These are phyloP conservation scores for Malus hybrid DNA, from an alignment of 331 rosid genomes.

Conservation along the genomic window DNA sequence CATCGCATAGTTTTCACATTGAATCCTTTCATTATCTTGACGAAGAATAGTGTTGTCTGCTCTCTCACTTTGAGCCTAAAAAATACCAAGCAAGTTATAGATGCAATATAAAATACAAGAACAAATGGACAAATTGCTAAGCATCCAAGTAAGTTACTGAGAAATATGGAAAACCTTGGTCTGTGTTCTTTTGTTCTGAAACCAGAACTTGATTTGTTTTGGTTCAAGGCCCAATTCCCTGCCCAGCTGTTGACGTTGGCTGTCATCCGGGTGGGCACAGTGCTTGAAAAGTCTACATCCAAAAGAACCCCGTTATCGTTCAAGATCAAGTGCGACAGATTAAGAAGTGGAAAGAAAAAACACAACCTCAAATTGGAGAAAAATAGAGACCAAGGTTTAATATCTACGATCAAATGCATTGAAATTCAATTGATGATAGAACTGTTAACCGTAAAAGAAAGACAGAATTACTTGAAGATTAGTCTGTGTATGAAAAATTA, in stretches of 20 bases:
- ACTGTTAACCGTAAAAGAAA: neutral
- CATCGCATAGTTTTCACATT: conserved; percentile 35
- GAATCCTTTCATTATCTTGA: conserved; percentile 44
- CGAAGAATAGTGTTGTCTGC: conserved; percentile 40
- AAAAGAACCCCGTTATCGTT: neutral
- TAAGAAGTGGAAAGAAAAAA: too few species aligned
- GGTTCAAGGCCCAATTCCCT: conserved; percentile 45
- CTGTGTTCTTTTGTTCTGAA: conserved; percentile 70
- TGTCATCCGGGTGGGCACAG: conserved; percentile 48
- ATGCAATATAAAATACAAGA: neutral
- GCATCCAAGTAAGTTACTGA: neutral
- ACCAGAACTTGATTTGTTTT: conserved; percentile 69
- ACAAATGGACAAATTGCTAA: too few species aligned
- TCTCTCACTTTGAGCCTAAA: conserved; percentile 49
- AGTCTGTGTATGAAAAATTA: neutral
- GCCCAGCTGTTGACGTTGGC: conserved; percentile 36
- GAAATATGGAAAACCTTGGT: conserved; percentile 35
- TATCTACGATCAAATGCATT: neutral
- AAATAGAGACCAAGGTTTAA: neutral
- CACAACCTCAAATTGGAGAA: neutral
- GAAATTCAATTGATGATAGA: neutral
- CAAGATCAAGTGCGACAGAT: too few species aligned
- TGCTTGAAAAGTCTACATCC: conserved; percentile 40
- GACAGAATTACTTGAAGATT: neutral
- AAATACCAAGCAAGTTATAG: neutral